Evolutionary conservation across 768 basidiomycete genomes (phyloP).

Genomic region (Chalciporus sphaerocephalus): DNA sequence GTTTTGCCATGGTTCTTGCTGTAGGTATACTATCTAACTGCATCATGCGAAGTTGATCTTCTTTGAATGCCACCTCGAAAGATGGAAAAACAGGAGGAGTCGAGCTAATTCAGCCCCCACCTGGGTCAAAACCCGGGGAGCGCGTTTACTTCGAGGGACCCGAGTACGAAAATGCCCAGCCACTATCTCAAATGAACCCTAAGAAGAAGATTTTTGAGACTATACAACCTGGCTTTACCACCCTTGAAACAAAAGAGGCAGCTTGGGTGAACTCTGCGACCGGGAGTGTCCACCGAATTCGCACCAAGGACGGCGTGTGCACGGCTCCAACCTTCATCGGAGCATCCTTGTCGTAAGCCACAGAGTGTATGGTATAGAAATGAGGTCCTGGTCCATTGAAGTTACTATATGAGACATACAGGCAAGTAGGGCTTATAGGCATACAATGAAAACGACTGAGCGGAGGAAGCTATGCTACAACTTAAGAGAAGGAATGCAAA

Average conservation of each 20-base stretch:
- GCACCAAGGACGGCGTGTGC: slow-evolving; percentile 82
- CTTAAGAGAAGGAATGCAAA: not conserved
- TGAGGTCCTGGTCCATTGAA: no score
- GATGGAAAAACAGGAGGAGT: slow-evolving; percentile 87
- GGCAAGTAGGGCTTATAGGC: no score
- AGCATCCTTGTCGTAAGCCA: slow-evolving; percentile 79
- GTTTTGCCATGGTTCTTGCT: slow-evolving; percentile 95
- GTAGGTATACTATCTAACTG: slow-evolving; percentile 39
- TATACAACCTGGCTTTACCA: slow-evolving; percentile 90
- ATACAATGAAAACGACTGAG: not conserved
- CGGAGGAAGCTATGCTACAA: not conserved
- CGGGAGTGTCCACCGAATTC: slow-evolving; percentile 75
- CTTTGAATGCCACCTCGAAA: slow-evolving; percentile 75
- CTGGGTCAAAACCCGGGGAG: slow-evolving; percentile 84
- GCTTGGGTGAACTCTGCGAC: slow-evolving; percentile 89
- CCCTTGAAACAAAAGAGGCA: slow-evolving; percentile 71
- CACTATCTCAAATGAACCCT: slow-evolving; percentile 86
- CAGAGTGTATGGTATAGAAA: slow-evolving; percentile 1
- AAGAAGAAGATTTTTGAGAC: slow-evolving; percentile 99
- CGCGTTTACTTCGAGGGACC: slow-evolving; percentile 92
- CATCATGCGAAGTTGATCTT: not conserved
- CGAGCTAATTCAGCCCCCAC: slow-evolving; percentile 87
- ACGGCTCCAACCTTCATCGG: slow-evolving; percentile 77
- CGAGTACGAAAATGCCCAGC: slow-evolving; percentile 71
- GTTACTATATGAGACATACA: no score